Evolutionary conservation across 805 yeast species (phyloP).

Genomic region (Peterozyma toletana): DNA sequence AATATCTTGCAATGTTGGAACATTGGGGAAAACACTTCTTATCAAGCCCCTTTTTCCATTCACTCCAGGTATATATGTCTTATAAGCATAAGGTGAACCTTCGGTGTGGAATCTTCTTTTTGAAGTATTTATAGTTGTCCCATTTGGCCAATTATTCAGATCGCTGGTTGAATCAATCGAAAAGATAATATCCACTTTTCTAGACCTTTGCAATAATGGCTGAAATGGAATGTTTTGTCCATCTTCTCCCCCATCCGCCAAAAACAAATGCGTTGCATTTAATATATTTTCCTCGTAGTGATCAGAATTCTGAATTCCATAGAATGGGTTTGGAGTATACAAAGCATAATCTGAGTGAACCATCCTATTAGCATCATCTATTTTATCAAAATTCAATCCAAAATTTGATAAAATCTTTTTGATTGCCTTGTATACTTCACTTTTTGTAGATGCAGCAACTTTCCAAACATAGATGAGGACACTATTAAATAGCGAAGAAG

Average conservation of each 20-base stretch:
- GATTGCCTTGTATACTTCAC: constrained; percentile 25
- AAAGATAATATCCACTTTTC: constrained; percentile 31
- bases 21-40: constrained; percentile 25
- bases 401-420: constrained; percentile 30
- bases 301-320: constrained; percentile 14
- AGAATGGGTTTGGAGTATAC: constrained; percentile 58
- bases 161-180: constrained; percentile 46
- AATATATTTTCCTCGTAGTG: constrained; percentile 10
- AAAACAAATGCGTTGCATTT: constrained; percentile 13
- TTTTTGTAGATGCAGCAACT: constrained; percentile 21
- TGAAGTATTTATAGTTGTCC: constrained; percentile 38
- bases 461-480: constrained; percentile 43
- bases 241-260: constrained; percentile 41
- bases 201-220: constrained; percentile 28
- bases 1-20: constrained; percentile 24
- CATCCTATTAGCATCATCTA: constrained; percentile 13
- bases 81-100: neutral
- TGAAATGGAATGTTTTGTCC: constrained; percentile 42
- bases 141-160: constrained; percentile 48
- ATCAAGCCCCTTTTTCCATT: constrained; percentile 3
- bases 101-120: constrained; percentile 19
- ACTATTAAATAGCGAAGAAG: constrained; percentile 55
- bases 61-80: constrained; percentile 4
- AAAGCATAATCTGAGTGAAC: constrained; percentile 53
- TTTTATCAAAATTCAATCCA: constrained; percentile 32